Percentiles rank a stretch among this genome's conserved stretches.
These are phyloP conservation scores for Gastrolobium bilobum DNA, from an alignment of 306 rosid species.

Conservation along the genomic window DNA sequence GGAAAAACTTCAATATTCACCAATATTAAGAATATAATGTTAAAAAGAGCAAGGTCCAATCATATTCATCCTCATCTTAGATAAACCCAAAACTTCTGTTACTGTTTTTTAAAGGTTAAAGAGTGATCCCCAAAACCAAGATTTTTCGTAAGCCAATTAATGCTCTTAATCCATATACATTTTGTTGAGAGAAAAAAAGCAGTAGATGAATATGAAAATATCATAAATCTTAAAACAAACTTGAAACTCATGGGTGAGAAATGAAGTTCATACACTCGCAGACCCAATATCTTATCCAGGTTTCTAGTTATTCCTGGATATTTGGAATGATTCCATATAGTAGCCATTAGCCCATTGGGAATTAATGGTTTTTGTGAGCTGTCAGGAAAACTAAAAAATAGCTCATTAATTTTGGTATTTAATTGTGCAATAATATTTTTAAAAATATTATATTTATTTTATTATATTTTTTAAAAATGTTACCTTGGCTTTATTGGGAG, in stretches of 20 bases:
- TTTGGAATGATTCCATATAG: slow-evolving; percentile 1
- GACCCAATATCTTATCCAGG: slow-evolving; percentile 17
- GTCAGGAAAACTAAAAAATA: slow-evolving; percentile 22
- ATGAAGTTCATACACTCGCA: slow-evolving; percentile 20
- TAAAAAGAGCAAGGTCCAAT: slow-evolving; percentile 10
- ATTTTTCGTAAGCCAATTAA: slow-evolving; percentile 6
- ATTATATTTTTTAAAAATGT: slow-evolving; percentile 2
- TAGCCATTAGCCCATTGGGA: background rate
- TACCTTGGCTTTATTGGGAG: slow-evolving; percentile 99
- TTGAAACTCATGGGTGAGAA: background rate
- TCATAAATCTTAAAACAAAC: slow-evolving; percentile 1
- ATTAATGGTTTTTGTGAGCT: background rate
- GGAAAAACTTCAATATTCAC: slow-evolving; percentile 27
- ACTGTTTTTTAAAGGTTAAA: background rate
- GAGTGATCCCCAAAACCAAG: background rate
- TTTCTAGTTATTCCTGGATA: background rate
- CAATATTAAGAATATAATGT: background rate
- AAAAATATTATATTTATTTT: background rate
- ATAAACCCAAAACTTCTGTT: background rate
- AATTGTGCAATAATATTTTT: background rate
- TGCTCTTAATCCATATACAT: slow-evolving; percentile 14
- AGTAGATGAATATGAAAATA: background rate
- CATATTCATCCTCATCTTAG: slow-evolving; percentile 18
- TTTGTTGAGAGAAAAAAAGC: background rate
- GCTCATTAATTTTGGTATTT: slow-evolving; percentile 12